Conservation (phyloP, 2,329 filamentous ascomycete genomes). For the Diplocarpon rosae region DNA sequence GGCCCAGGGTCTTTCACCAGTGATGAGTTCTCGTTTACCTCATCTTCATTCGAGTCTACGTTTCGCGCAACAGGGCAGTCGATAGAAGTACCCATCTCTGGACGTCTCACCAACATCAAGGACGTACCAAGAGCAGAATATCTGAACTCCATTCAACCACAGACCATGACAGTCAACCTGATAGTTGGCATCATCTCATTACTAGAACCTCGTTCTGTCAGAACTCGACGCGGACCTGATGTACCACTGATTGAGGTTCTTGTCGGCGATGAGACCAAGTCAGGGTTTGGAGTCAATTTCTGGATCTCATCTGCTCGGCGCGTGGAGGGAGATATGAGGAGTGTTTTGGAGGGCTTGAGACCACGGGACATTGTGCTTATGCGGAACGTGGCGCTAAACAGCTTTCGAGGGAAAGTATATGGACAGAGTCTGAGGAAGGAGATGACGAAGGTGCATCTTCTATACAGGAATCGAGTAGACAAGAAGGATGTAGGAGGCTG, state of each 20-base stretch:
- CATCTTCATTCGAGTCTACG: conserved; percentile 29
- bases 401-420: conserved; percentile 68
- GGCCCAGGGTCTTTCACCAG: conserved; percentile 22
- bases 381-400: conserved; percentile 66
- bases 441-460: conserved; percentile 56
- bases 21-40: conserved; percentile 24
- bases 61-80: conserved; percentile 16
- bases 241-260: conserved; percentile 65
- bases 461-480: conserved; percentile 46
- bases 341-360: conserved; percentile 37
- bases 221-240: conserved; percentile 50
- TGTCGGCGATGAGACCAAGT: conserved; percentile 74
- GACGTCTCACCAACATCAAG: conserved; percentile 49
- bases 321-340: conserved; percentile 20
- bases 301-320: conserved; percentile 48
- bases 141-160: conserved; percentile 57
- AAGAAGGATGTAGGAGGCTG: conserved; percentile 42
- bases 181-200: conserved; percentile 71
- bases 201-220: conserved; percentile 54
- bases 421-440: conserved; percentile 69
- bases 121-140: conserved; percentile 58
- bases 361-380: conserved; percentile 69
- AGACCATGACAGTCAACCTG: conserved; percentile 72
- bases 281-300: conserved; percentile 73
- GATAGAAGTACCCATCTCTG: conserved; percentile 21